Evolutionary conservation across 176 grass and related monocot species (phyloP), one percentile per base, ranked within the genome.

Genomic region (Thinopyrum elongatum): DNA sequence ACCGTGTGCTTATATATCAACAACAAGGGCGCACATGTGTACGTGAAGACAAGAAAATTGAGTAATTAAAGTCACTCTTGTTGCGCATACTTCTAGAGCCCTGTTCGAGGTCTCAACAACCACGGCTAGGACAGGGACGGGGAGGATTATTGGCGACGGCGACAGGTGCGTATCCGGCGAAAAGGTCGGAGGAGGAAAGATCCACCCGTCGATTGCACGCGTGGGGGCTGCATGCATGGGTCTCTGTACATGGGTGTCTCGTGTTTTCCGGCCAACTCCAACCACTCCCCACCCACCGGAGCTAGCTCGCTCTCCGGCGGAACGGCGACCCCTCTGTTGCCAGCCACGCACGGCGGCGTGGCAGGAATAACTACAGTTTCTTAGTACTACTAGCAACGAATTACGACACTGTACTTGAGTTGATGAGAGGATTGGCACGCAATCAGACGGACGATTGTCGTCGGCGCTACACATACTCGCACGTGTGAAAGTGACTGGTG

Each of bases 191-290:
- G 26, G 19, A 38, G 9, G 39, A 41, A 64, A 22, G 59, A 21
- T 8, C 63, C 59, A 29, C 65, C 30, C 68, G 19, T 80, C 87
- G 3, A 62, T 70, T 4, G 10, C 46, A 42, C 26, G 27, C 74
- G 53, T 58, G 53, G 53, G 72, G 16, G 42, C 74, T 76, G 27
- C 46, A 76, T 55, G 46, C 27, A 33, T 2, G 51, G 10, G 35
- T 28, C 49, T 8, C n/a, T 26, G 35, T 12, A 14, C 34, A 2
- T 44, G 42, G 15, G 46, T 53, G 44, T 22, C 73, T 76, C 44
- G 15, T 19, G 49, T 58, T 82, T 91, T 87, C 89, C 60, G 67
- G 89, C 89, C 89, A 91, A 91, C 89, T 91, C 85, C 86, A 90
- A 53, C 88, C 8, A 90, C 78, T 34, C 39, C 74, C 65, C 79